phyloP scores from a whole-genome alignment of 768 basidiomycete genomes.

The Boletus subcaerulescens region DNA sequence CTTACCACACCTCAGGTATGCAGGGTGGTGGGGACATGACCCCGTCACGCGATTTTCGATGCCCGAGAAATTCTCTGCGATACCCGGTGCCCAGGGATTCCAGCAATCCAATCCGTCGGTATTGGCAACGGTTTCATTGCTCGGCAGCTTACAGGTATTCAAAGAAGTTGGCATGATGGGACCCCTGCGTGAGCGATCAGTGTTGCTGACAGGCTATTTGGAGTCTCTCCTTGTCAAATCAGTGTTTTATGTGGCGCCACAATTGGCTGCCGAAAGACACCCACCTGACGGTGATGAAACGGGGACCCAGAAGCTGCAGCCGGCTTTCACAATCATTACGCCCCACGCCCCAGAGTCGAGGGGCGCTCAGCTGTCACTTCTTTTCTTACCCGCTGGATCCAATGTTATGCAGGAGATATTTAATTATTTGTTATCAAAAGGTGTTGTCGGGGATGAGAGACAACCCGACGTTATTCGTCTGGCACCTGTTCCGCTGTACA shows the following conservation, averaged over 20 bases:
- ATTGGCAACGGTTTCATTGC: constrained; percentile 71
- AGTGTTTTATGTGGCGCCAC: constrained; percentile 56
- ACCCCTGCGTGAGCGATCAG: constrained; percentile 64
- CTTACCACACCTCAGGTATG: constrained; percentile 50
- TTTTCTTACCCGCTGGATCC: constrained; percentile 61
- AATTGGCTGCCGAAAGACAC: constrained; percentile 32
- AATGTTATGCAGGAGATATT: constrained; percentile 72
- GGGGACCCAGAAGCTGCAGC: constrained; percentile 3
- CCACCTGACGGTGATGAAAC: constrained; percentile 21
- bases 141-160: constrained; percentile 82
- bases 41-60: constrained; percentile 85
- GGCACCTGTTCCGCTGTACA: constrained; percentile 86
- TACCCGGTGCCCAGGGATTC: constrained; percentile 89
- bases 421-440: constrained; percentile 54
- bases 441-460: constrained; percentile 91
- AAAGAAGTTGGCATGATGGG: constrained; percentile 73
- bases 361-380: constrained; percentile 85
- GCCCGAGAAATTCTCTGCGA: constrained; percentile 79
- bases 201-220: constrained; percentile 67
- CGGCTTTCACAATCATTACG: constrained; percentile 90
- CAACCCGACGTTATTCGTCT: constrained; percentile 90
- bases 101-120: constrained; percentile 95
- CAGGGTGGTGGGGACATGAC: constrained; percentile 99
- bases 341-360: constrained; percentile 63
- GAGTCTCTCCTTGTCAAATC: constrained; percentile 62